Conservation (phyloP, 2,329 filamentous ascomycete genomes). For the Aspergillus nomiae region DNA sequence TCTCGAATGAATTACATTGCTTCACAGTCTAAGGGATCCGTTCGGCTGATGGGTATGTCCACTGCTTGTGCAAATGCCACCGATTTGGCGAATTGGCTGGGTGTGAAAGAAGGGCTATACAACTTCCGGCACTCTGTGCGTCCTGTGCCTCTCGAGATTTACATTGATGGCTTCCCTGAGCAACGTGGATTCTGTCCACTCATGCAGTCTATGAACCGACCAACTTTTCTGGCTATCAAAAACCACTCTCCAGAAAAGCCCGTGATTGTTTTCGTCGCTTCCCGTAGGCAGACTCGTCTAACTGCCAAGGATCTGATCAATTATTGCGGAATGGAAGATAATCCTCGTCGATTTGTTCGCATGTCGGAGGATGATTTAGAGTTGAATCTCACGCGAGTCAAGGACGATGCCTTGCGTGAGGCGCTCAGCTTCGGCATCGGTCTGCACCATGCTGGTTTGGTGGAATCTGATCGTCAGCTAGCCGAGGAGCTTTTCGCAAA, state of each 20-base stretch:
- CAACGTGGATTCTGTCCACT: conserved; percentile 92
- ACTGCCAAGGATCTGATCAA: conserved; percentile 97
- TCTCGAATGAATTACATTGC: conserved; percentile 97
- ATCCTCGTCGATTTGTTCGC: conserved; percentile 85
- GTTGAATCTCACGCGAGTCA: conserved; percentile 82
- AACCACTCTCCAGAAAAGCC: conserved; percentile 94
- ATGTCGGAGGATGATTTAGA: conserved; percentile 96
- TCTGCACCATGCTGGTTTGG: conserved; percentile 92
- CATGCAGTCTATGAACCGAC: conserved; percentile 99
- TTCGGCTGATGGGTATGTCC: conserved; percentile 96
- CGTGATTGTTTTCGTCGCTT: conserved; percentile 97
- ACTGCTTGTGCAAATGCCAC: conserved; percentile 95
- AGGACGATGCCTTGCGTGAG: conserved; percentile 89
- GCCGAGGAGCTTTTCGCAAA: conserved; percentile 94
- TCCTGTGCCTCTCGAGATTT: conserved; percentile 92
- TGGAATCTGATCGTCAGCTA: conserved; percentile 88
- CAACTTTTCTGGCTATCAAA: conserved; percentile 95
- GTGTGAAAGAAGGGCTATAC: conserved; percentile 92
- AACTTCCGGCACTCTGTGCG: conserved; percentile 98
- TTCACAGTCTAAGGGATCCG: conserved; percentile 83
- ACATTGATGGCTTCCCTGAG: conserved; percentile 96
- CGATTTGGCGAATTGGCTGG: conserved; percentile 93
- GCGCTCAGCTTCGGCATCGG: conserved; percentile 97
- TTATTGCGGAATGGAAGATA: conserved; percentile 97
- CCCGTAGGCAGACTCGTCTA: conserved; percentile 87